Evolutionary conservation across 1,284 basidiomycete genomes (phyloP).

Genomic region (Fomitiporia mediterranea): DNA sequence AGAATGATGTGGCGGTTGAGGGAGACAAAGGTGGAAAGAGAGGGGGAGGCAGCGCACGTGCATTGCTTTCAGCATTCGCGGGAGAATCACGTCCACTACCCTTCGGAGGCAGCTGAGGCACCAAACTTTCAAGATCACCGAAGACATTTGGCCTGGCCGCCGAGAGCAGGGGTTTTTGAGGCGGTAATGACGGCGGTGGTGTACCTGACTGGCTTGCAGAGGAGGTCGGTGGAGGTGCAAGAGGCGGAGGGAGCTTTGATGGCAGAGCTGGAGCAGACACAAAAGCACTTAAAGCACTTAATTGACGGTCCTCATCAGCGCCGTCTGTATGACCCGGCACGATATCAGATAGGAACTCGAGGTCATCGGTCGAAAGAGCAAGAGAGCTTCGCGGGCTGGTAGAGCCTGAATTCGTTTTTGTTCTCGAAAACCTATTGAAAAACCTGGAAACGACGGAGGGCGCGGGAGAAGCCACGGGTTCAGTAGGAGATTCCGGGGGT

Average conservation of each 20-base stretch:
- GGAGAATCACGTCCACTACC: not conserved
- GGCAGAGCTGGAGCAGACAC: slow-evolving; percentile 41
- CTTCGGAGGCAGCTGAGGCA: not conserved
- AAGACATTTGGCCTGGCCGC: not conserved
- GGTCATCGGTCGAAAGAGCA: slow-evolving; percentile 62
- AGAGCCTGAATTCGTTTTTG: slow-evolving; percentile 28
- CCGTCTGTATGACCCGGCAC: slow-evolving; percentile 51
- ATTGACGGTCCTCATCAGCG: slow-evolving; percentile 34
- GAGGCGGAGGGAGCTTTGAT: slow-evolving; percentile 43
- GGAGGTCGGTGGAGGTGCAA: slow-evolving; percentile 37
- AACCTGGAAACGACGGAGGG: slow-evolving; percentile 21
- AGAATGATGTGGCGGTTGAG: slow-evolving; percentile 15
- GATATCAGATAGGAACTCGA: slow-evolving; percentile 72
- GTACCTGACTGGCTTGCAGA: slow-evolving; percentile 12
- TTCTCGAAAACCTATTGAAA: slow-evolving; percentile 54
- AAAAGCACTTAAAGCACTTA: slow-evolving; percentile 36
- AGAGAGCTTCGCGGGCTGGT: slow-evolving; percentile 44
- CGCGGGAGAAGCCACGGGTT: slow-evolving; percentile 8
- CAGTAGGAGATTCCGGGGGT: not conserved
- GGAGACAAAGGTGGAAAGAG: slow-evolving; percentile 19
- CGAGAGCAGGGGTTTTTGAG: not conserved
- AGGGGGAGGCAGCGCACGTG: slow-evolving; percentile 14
- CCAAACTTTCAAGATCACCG: not conserved
- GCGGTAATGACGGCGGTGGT: slow-evolving; percentile 16
- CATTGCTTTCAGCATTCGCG: not conserved